Conservation (phyloP, 2,329 filamentous ascomycete species). For the Penicillium sp. region DNA sequence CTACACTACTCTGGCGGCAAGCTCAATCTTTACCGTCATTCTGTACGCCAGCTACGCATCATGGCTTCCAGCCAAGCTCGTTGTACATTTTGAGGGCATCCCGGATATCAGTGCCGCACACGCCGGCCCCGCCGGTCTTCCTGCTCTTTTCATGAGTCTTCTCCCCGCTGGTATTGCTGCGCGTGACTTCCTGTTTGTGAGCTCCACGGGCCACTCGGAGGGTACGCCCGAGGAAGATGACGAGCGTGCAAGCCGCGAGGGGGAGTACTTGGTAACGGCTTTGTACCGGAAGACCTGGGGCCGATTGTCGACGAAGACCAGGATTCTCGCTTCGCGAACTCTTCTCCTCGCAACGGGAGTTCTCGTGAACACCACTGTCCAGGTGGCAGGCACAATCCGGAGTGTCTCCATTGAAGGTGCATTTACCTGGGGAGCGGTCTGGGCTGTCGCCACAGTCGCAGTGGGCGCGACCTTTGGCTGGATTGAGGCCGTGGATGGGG, state of each 20-base stretch:
- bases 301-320: slow-evolving; percentile 60
- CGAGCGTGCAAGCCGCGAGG: slow-evolving; percentile 64
- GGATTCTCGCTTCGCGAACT: slow-evolving; percentile 67
- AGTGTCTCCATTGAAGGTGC: slow-evolving; percentile 73
- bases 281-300: slow-evolving; percentile 62
- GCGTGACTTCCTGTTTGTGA: slow-evolving; percentile 72
- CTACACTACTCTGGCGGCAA: slow-evolving; percentile 68
- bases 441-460: slow-evolving; percentile 58
- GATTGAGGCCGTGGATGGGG: slow-evolving; percentile 44
- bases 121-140: slow-evolving; percentile 57
- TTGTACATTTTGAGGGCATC: slow-evolving; percentile 73
- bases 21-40: slow-evolving; percentile 72
- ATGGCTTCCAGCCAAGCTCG: slow-evolving; percentile 71
- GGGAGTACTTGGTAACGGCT: slow-evolving; percentile 72
- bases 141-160: slow-evolving; percentile 53
- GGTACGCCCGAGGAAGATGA: slow-evolving; percentile 56
- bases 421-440: slow-evolving; percentile 70
- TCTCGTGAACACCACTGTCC: slow-evolving; percentile 61
- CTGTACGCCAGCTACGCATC: slow-evolving; percentile 70
- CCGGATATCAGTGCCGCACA: slow-evolving; percentile 69
- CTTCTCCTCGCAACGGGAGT: slow-evolving; percentile 49
- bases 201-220: slow-evolving; percentile 50
- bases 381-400: slow-evolving; percentile 66
- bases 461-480: slow-evolving; percentile 40
- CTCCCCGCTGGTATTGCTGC: slow-evolving; percentile 72